Evolutionary conservation across 202 grass and related monocot species (phyloP).

Genomic region (Musa balbisiana): DNA sequence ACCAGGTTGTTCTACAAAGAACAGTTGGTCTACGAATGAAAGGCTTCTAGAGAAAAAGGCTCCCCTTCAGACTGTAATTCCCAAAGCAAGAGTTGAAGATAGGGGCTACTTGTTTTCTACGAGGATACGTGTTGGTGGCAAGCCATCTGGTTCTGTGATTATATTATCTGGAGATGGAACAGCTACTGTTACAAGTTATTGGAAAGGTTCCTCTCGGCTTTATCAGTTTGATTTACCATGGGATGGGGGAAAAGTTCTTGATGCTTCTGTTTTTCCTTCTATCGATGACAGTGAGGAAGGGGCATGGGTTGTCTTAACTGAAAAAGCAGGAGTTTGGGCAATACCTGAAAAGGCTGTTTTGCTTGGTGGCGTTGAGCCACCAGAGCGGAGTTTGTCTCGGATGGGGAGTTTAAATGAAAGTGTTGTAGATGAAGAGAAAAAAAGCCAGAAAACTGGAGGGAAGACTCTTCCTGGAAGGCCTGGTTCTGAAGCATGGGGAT

Average conservation of each 20-base stretch:
- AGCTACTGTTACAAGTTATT: conserved; percentile 79
- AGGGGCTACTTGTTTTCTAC: conserved; percentile 72
- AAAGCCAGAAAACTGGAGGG: conserved; percentile 42
- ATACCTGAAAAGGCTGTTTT: conserved; percentile 97
- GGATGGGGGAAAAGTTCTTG: conserved; percentile 91
- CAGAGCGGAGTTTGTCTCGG: conserved; percentile 91
- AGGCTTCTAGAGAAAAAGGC: conserved; percentile 94
- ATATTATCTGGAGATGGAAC: conserved; percentile 94
- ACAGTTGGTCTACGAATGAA: conserved; percentile 40
- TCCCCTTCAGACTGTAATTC: conserved; percentile 87
- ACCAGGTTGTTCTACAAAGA: conserved; percentile 42
- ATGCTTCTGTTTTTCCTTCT: conserved; percentile 80
- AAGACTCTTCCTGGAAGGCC: conserved; percentile 59
- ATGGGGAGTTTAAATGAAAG: conserved; percentile 92
- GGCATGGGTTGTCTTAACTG: conserved; percentile 93
- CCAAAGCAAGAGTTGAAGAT: conserved; percentile 86
- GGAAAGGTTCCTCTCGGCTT: conserved; percentile 82
- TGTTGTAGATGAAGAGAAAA: conserved; percentile 73
- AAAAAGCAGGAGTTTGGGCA: conserved; percentile 88
- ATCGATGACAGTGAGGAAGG: conserved; percentile 69
- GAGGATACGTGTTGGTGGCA: conserved; percentile 79
- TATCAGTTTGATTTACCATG: conserved; percentile 97
- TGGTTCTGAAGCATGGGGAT: conserved; percentile 79
- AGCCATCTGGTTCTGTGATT: conserved; percentile 85
- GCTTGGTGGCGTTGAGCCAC: conserved; percentile 93